These are phyloP conservation scores for Dothideomycetidae sp. DNA, from an alignment of 2,329 filamentous ascomycete genomes.

Conservation along the genomic window DNA sequence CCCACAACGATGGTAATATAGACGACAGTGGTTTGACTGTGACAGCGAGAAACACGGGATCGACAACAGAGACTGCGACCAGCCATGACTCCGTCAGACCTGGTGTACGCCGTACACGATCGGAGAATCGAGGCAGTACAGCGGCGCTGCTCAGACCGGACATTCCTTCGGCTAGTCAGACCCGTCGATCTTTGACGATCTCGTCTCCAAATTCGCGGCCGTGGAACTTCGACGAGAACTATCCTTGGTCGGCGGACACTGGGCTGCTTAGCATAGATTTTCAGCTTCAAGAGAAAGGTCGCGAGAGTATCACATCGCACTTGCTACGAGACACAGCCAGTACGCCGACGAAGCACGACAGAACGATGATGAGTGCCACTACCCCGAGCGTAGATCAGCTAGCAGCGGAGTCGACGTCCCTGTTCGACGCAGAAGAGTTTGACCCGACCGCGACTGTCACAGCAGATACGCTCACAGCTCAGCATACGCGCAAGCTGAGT, in stretches of 20 bases:
- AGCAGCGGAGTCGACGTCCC: slow-evolving; percentile 4
- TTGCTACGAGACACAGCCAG: slow-evolving; percentile 13
- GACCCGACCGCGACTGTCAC: slow-evolving; percentile 18
- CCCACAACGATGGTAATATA: slow-evolving; percentile 7
- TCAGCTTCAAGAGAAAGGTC: slow-evolving; percentile 20
- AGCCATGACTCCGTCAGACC: slow-evolving; percentile 9
- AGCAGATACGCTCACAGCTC: slow-evolving; percentile 20
- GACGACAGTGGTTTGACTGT: slow-evolving; percentile 6
- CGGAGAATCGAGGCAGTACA: slow-evolving; percentile 9
- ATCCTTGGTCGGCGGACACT: slow-evolving; percentile 29
- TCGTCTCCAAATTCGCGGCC: slow-evolving; percentile 27
- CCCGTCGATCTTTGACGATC: slow-evolving; percentile 20
- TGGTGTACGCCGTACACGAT: slow-evolving; percentile 18
- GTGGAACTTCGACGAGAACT: slow-evolving; percentile 36
- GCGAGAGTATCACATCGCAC: slow-evolving; percentile 18
- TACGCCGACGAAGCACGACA: not conserved
- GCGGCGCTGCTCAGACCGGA: slow-evolving; percentile 1
- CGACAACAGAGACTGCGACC: not conserved
- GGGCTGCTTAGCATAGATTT: slow-evolving; percentile 23
- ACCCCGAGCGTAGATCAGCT: slow-evolving; percentile 7
- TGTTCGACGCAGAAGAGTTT: slow-evolving; percentile 10
- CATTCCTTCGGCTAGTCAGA: slow-evolving; percentile 1
- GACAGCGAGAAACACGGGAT: not conserved
- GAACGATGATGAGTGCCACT: slow-evolving; percentile 5
- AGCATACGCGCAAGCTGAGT: slow-evolving; percentile 15